These are phyloP conservation scores for Odontarrhena argentea DNA, from an alignment of 345 rosid genomes.

Conservation along the genomic window DNA sequence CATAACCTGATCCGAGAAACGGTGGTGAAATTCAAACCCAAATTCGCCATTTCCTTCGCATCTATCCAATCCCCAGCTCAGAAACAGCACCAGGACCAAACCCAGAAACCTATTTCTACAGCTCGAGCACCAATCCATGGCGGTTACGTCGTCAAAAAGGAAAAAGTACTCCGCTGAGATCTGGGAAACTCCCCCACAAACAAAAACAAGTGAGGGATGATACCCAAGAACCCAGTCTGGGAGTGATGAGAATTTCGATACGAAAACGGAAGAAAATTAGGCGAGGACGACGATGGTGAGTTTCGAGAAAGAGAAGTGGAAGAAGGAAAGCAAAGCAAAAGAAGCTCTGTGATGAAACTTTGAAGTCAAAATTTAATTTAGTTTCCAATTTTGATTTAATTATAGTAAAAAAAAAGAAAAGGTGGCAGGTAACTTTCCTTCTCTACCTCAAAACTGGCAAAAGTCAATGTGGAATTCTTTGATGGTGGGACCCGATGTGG, in stretches of 20 bases:
- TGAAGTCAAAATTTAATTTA: constrained; percentile 34
- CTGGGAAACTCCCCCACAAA: constrained; percentile 30
- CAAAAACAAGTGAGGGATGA: not conserved
- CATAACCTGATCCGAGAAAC: constrained; percentile 79
- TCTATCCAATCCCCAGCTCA: constrained; percentile 30
- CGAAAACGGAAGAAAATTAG: constrained; percentile 7
- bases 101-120: constrained; percentile 23
- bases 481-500: constrained; percentile 18
- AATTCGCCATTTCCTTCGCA: constrained; percentile 50
- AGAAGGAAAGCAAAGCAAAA: constrained; percentile 15
- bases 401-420: constrained; percentile 6
- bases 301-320: not conserved
- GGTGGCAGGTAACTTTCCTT: constrained; percentile 36
- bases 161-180: constrained; percentile 36
- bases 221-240: not conserved
- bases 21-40: constrained; percentile 78
- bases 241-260: not conserved
- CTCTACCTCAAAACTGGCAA: constrained; percentile 29
- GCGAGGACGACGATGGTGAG: constrained; percentile 21
- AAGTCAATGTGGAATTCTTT: constrained; percentile 38
- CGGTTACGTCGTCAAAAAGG: constrained; percentile 15
- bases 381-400: not conserved
- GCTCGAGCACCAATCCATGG: constrained; percentile 37
- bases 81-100: constrained; percentile 6
- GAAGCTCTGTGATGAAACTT: constrained; percentile 29